These are phyloP conservation scores for Thelephora terrestris DNA, from an alignment of 1,284 basidiomycete species.

Conservation along the genomic window DNA sequence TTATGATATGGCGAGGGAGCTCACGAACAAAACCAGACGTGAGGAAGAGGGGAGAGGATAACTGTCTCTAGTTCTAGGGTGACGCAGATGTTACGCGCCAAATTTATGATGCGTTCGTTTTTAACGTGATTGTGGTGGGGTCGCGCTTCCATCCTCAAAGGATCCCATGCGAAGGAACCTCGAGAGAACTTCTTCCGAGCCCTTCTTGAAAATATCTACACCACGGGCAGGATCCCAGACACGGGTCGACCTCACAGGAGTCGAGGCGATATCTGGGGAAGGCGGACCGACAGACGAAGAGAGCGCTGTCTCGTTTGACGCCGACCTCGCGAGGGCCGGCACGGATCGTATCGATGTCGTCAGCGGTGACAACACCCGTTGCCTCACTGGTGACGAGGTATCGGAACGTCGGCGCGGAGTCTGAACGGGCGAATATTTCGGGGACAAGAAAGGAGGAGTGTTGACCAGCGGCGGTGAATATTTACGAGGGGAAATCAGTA, in stretches of 20 bases:
- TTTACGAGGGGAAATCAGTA: constrained; percentile 22
- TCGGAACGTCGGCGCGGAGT: not conserved
- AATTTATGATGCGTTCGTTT: not conserved
- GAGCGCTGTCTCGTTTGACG: constrained; percentile 21
- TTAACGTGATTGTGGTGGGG: constrained; percentile 3
- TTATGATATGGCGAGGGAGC: constrained; percentile 3
- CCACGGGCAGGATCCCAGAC: constrained; percentile 74
- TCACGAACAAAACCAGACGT: not conserved
- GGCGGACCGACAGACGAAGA: constrained; percentile 25
- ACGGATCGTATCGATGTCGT: constrained; percentile 2
- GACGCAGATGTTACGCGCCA: no score
- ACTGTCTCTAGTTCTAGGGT: no score
- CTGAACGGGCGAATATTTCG: constrained; percentile 1
- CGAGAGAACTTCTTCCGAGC: constrained; percentile 73
- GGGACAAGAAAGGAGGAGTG: constrained; percentile 12
- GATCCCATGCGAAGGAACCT: constrained; percentile 69
- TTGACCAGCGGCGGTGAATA: constrained; percentile 21
- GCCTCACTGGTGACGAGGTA: not conserved
- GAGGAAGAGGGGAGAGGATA: not conserved
- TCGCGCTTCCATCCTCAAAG: constrained; percentile 41
- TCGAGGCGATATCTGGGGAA: constrained; percentile 30
- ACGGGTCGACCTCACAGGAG: constrained; percentile 29
- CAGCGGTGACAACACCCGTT: not conserved
- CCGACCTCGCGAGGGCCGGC: constrained; percentile 18
- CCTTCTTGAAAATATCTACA: constrained; percentile 71